These are phyloP conservation scores for Plectosphaerella sp. DNA, from an alignment of 2,329 filamentous ascomycete species.

Conservation along the genomic window DNA sequence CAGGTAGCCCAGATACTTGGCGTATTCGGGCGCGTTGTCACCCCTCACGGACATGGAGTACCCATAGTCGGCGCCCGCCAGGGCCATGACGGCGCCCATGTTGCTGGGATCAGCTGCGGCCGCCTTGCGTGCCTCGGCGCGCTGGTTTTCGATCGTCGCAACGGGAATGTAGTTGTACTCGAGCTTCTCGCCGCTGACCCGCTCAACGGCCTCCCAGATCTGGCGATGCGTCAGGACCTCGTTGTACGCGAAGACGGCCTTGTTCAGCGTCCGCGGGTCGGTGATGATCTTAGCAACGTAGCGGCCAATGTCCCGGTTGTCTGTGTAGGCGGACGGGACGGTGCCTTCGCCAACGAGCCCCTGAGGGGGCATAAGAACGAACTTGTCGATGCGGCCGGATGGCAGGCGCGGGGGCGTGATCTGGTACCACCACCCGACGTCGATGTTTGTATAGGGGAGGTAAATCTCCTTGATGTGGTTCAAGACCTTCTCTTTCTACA, in stretches of 20 bases:
- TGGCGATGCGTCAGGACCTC: constrained; percentile 40
- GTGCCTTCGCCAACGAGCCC: constrained; percentile 41
- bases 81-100: neutral
- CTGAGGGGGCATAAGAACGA: constrained; percentile 25
- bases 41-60: constrained; percentile 41
- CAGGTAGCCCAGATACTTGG: constrained; percentile 50
- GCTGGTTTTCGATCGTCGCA: neutral
- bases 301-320: constrained; percentile 46
- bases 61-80: constrained; percentile 30
- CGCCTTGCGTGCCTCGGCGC: neutral
- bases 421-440: constrained; percentile 57
- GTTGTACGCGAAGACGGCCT: constrained; percentile 42
- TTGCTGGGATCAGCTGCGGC: neutral
- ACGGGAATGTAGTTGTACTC: constrained; percentile 21
- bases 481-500: constrained; percentile 42
- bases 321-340: constrained; percentile 35
- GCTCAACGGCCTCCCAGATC: constrained; percentile 39
- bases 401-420: constrained; percentile 23
- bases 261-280: constrained; percentile 50
- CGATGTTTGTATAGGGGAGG: constrained; percentile 51
- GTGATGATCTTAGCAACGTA: constrained; percentile 45
- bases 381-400: constrained; percentile 34
- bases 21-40: constrained; percentile 49
- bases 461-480: constrained; percentile 40
- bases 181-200: constrained; percentile 42